A percentile compares a stretch with the other conserved stretches of the same genome.
phyloP scores from a whole-genome alignment of 148 eudicot species.

The Spergularia marina region DNA sequence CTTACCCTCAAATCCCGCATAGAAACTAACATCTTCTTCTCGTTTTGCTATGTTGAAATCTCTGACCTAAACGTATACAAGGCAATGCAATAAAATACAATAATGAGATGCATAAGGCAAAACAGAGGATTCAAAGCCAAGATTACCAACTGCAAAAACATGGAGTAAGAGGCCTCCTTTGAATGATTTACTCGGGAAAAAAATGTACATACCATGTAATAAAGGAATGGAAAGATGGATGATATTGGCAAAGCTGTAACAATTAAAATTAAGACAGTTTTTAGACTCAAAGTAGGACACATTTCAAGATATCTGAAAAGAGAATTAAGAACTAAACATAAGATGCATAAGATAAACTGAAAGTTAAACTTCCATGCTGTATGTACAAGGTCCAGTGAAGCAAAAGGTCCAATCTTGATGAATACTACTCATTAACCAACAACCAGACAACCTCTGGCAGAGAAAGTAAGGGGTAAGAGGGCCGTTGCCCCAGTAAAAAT shows the following conservation, averaged over 20 bases:
- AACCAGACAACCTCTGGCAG: too few relatives aligned
- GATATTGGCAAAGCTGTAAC: slow-evolving; percentile 56
- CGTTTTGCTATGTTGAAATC: slow-evolving; percentile 54
- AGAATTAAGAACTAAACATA: too few relatives aligned
- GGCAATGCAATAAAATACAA: neutral
- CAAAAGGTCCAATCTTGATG: too few relatives aligned
- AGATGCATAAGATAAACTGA: too few relatives aligned
- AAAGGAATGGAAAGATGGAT: slow-evolving; percentile 56
- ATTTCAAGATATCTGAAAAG: too few relatives aligned
- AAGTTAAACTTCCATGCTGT: too few relatives aligned
- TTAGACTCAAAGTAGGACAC: slow-evolving; percentile 4
- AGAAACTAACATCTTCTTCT: slow-evolving; percentile 64
- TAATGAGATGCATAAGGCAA: slow-evolving; percentile 1
- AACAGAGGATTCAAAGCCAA: neutral
- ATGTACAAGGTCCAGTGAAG: too few relatives aligned
- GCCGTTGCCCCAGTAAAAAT: too few relatives aligned
- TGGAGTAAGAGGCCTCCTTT: too few relatives aligned
- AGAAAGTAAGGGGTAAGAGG: too few relatives aligned
- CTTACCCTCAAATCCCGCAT: slow-evolving; percentile 66
- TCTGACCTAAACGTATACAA: slow-evolving; percentile 31
- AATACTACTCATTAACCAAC: too few relatives aligned
- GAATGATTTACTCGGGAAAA: neutral
- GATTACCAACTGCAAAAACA: neutral
- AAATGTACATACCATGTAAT: slow-evolving; percentile 49
- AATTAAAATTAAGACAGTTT: neutral